phyloP scores from a whole-genome alignment of 2,329 filamentous ascomycete species.

The Exophiala sideris region DNA sequence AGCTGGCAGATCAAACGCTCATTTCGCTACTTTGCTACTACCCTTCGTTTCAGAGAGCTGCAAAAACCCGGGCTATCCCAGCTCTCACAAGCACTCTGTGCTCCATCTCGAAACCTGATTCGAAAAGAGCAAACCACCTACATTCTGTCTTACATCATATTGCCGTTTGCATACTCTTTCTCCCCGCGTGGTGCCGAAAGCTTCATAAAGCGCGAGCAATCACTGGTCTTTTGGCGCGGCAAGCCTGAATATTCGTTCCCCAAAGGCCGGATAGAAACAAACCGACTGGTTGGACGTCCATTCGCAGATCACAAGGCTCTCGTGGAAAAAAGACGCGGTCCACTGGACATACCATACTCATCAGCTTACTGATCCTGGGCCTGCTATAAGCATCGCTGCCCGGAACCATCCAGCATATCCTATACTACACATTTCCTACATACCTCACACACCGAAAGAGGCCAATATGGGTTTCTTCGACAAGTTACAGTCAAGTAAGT shows the following conservation, averaged over 20 bases:
- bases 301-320: neutral
- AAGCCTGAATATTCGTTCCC: neutral
- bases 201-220: no score
- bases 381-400: neutral
- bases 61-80: neutral
- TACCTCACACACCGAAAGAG: neutral
- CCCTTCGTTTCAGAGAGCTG: neutral
- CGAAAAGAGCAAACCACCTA: neutral
- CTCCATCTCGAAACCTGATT: neutral
- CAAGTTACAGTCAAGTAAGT: constrained; percentile 51
- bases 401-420: neutral
- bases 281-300: neutral
- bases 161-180: no score
- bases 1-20: neutral
- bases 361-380: constrained; percentile 7
- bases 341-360: neutral
- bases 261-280: neutral
- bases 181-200: neutral
- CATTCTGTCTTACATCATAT: neutral
- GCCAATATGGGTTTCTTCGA: constrained; percentile 49
- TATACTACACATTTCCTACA: neutral
- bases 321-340: neutral
- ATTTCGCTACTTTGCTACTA: neutral
- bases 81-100: no score
- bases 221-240: no score